Base-by-base conservation (phyloP, 768 basidiomycete species). In the Melanogaster broomeanus region DNA sequence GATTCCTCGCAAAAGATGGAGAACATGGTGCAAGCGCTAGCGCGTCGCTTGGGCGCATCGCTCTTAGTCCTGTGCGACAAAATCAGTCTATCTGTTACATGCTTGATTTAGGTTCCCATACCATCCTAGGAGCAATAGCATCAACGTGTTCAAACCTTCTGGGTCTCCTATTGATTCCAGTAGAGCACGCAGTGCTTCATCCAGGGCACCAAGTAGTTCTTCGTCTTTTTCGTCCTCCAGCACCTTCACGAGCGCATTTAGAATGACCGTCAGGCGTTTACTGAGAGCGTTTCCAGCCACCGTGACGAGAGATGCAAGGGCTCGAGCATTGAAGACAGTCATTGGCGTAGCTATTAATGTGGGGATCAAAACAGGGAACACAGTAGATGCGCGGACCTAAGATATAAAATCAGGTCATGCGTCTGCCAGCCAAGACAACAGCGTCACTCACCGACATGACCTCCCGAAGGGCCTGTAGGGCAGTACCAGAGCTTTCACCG, bases 361-460 rank as follows among this genome's bases (percentile, higher is more conserved):
- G 0, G 95, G 97, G 51, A 99, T 92, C 49, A 98, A 76, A 18
- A 98, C 90, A 0, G 97, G 97, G 90, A 98, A 98, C 34, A 98
- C 94, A 10, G 90, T 93, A 34, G 87, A 80, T 13, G 96, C 92
- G 34, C 95, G 92, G 59, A 98, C 90, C 90, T 94, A 66, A 41
- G 33, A 48, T 37, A 40, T 28, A 33, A n/a, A n/a, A 21, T 49
- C 48, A 45, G 48, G 30, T 19, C 24, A 15, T n/a, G 21, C 43
- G 7, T 24, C 16, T 18, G 19, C 9, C 21, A 39, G 18, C 22
- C 18, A 47, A 57, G n/a, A 31, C 38, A 22, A 6, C 25, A 4
- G 28, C 2, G 28, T 16, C 4, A 74, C 88, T 66, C 69, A 93
- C 93, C 58, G 80, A 85, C 90, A 96, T 96, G 58, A 99, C 93